Percentiles rank a stretch among this genome's conserved stretches.
phyloP scores from a whole-genome alignment of 2,329 filamentous ascomycete genomes.

The Teratosphaeriaceae sp. region DNA sequence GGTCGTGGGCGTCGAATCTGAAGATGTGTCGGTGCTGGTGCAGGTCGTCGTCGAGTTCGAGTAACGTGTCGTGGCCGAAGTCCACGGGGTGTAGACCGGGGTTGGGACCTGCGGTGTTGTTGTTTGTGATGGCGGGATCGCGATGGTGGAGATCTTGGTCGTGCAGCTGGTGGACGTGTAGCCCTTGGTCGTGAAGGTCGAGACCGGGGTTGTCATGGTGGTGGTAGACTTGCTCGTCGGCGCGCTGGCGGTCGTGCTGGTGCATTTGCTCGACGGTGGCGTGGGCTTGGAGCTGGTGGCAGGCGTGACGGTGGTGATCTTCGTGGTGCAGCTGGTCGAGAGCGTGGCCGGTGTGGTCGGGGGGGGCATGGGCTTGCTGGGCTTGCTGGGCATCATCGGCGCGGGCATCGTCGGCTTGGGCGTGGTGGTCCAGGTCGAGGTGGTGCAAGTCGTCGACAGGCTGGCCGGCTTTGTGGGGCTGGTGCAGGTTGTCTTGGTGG shows the following conservation, averaged over 20 bases:
- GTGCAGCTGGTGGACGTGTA: neutral
- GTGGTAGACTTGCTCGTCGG: neutral
- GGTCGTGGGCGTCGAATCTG: neutral
- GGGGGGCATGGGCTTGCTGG: neutral
- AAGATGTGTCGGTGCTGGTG: too few relatives aligned
- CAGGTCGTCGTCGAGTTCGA: neutral
- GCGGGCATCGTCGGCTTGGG: neutral
- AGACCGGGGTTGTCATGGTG: neutral
- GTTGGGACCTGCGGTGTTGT: neutral
- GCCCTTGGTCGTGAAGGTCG: neutral
- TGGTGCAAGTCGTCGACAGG: constrained; percentile 3
- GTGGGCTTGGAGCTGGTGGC: neutral
- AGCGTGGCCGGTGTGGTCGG: neutral
- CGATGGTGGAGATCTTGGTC: neutral
- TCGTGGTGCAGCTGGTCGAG: neutral
- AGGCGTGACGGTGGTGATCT: neutral
- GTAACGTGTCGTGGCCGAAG: neutral
- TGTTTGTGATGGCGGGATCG: neutral
- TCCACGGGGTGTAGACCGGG: neutral
- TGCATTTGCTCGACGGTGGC: neutral
- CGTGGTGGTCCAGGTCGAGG: constrained; percentile 2
- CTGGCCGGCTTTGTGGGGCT: neutral
- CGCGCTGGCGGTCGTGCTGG: neutral
- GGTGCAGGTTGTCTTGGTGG: too few relatives aligned
- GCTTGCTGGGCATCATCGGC: neutral